Evolutionary conservation across 2,329 filamentous ascomycete genomes (phyloP).

Genomic region (Onygenales sp.): DNA sequence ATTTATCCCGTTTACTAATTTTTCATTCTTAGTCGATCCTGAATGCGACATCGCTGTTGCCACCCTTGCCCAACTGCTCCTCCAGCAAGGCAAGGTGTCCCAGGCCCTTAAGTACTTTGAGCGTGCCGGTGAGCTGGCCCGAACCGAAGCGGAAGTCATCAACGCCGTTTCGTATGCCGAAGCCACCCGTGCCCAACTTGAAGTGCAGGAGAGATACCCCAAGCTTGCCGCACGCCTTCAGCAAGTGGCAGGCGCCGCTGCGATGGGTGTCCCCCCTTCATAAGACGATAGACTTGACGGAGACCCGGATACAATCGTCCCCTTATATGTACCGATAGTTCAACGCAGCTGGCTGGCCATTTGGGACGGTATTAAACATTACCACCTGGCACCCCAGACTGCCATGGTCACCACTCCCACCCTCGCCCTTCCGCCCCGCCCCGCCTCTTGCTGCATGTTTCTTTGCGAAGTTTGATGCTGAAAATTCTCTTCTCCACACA

Average conservation of each 20-base stretch:
- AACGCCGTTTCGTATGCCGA: slow-evolving; percentile 96
- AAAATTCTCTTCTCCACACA: not conserved
- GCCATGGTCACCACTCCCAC: too few species aligned
- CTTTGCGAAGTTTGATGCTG: not conserved
- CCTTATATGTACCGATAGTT: too few species aligned
- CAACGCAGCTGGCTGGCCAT: too few species aligned
- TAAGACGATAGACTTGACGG: not conserved
- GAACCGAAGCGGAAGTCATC: slow-evolving; percentile 90
- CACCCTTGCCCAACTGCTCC: slow-evolving; percentile 93
- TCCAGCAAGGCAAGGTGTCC: slow-evolving; percentile 95
- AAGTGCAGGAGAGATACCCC: slow-evolving; percentile 81
- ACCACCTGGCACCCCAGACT: too few species aligned
- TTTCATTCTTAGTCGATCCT: slow-evolving; percentile 62
- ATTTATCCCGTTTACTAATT: slow-evolving; percentile 20
- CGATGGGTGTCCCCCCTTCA: slow-evolving; percentile 23
- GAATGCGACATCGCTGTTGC: slow-evolving; percentile 98
- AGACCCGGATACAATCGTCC: too few species aligned
- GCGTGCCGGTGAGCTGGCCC: slow-evolving; percentile 83
- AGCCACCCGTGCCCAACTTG: slow-evolving; percentile 88
- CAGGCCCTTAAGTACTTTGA: slow-evolving; percentile 96
- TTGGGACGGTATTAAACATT: too few species aligned
- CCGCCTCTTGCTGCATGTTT: not conserved
- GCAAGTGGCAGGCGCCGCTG: slow-evolving; percentile 42
- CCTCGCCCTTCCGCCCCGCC: not conserved
- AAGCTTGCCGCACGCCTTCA: slow-evolving; percentile 65